Conservation (phyloP, 1,284 basidiomycete genomes). For the Cutaneotrichosporon sp. region DNA sequence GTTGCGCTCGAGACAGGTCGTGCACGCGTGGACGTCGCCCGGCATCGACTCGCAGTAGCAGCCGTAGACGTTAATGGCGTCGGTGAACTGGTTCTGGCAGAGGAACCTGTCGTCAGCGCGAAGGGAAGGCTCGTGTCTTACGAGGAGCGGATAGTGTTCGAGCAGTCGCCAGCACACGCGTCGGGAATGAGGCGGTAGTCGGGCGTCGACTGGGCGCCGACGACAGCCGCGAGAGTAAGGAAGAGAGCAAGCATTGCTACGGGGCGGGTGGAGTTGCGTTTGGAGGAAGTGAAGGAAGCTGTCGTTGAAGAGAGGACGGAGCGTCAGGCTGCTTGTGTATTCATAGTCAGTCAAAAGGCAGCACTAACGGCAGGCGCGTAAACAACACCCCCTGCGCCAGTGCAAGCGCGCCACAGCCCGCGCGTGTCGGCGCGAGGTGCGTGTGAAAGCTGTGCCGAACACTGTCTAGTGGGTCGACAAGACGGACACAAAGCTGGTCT, state of each 20-base stretch:
- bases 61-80: slow-evolving; percentile 32
- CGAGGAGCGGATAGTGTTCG: slow-evolving; percentile 33
- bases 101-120: slow-evolving; percentile 6
- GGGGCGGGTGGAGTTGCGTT: neutral
- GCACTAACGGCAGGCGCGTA: no score
- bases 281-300: neutral
- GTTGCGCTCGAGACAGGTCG: slow-evolving; percentile 40
- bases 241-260: slow-evolving; percentile 27
- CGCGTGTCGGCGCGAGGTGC: no score
- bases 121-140: slow-evolving; percentile 1
- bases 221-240: slow-evolving; percentile 28
- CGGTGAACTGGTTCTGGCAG: slow-evolving; percentile 24
- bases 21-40: slow-evolving; percentile 35
- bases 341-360: no score
- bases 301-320: neutral
- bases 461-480: no score
- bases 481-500: no score
- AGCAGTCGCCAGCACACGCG: slow-evolving; percentile 35
- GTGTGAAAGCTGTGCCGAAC: no score
- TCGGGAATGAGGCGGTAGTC: slow-evolving; percentile 41
- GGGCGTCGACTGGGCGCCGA: slow-evolving; percentile 39
- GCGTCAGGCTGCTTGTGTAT: no score
- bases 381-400: no score
- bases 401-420: no score
- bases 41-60: slow-evolving; percentile 45